A percentile compares a stretch with the other conserved stretches of the same genome.
These are phyloP conservation scores for Silene conica DNA, from an alignment of 148 eudicot species.

Conservation along the genomic window DNA sequence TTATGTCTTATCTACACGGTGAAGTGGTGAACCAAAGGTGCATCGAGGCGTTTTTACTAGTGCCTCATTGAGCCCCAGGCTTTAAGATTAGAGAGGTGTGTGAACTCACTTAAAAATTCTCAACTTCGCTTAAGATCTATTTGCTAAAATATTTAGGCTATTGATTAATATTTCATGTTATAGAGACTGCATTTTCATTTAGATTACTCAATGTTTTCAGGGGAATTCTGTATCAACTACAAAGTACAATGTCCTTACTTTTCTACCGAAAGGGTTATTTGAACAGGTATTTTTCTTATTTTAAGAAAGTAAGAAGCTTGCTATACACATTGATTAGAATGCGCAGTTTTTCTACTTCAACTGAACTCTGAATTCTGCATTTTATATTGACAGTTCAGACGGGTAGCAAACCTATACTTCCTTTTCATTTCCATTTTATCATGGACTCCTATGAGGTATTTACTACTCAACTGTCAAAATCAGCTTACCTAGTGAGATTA, in stretches of 20 bases:
- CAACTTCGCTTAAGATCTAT: neutral
- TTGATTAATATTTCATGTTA: neutral
- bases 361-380: constrained; percentile 13
- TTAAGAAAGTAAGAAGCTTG: neutral
- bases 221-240: constrained; percentile 87
- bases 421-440: constrained; percentile 76
- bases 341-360: neutral
- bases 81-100: neutral
- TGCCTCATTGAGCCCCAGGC: neutral
- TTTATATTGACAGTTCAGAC: constrained; percentile 66
- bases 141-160: neutral
- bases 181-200: constrained; percentile 12
- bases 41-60: neutral
- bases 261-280: constrained; percentile 82
- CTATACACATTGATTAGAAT: constrained; percentile 9
- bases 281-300: constrained; percentile 57
- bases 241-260: constrained; percentile 68
- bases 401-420: constrained; percentile 88
- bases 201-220: constrained; percentile 36
- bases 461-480: constrained; percentile 9
- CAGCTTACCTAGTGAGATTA: neutral
- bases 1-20: neutral
- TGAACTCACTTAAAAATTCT: neutral
- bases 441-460: constrained; percentile 73
- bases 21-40: neutral